phyloP scores from a whole-genome alignment of 306 rosid genomes.

The Cicer judaicum region DNA sequence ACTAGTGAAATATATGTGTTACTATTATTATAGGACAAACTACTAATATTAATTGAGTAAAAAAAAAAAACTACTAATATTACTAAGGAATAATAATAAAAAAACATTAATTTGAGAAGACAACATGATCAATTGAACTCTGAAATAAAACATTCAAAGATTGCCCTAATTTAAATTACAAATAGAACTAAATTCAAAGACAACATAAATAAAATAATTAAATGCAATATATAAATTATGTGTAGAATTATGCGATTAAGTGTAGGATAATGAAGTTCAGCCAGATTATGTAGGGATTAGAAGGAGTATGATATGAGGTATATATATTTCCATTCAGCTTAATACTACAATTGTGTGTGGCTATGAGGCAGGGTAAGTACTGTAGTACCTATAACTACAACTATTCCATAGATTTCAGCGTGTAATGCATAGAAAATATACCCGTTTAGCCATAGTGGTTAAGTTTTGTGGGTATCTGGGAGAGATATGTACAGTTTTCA shows the following conservation, averaged over 20 bases:
- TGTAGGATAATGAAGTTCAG: neutral
- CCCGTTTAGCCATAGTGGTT: neutral
- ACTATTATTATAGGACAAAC: too few relatives aligned
- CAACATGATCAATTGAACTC: neutral
- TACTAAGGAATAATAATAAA: neutral
- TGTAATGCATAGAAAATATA: neutral
- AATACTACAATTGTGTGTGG: neutral
- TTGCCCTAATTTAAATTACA: neutral
- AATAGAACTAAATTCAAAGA: neutral
- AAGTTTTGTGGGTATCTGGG: too few relatives aligned
- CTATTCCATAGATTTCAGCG: neutral
- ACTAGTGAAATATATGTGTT: neutral
- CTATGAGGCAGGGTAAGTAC: neutral
- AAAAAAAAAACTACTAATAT: neutral
- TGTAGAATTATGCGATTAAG: neutral
- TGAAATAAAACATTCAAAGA: neutral
- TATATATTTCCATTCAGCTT: neutral
- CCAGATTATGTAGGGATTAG: neutral
- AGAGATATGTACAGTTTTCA: too few relatives aligned
- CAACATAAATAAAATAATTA: neutral
- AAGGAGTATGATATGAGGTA: neutral
- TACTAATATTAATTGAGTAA: too few relatives aligned
- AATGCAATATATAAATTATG: neutral
- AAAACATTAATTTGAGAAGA: neutral
- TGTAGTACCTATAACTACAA: neutral